Percentiles rank a stretch among this genome's conserved stretches.
Conservation (phyloP, 2,329 filamentous ascomycete genomes). For the Thelonectria rubi region DNA sequence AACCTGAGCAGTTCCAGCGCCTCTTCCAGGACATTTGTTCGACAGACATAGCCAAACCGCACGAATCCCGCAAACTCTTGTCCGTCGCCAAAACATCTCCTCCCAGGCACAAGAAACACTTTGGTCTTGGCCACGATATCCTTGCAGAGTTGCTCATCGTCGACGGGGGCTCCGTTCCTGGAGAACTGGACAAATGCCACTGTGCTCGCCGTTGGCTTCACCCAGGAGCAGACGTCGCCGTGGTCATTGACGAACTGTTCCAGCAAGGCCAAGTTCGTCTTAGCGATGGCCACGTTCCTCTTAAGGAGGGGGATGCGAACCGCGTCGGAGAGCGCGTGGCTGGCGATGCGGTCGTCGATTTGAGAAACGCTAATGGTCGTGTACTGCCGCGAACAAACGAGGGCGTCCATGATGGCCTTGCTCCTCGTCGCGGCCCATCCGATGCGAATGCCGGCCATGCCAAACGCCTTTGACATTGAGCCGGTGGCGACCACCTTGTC, state of each 20-base stretch:
- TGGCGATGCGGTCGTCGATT: conserved; percentile 80
- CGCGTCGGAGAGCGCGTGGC: conserved; percentile 71
- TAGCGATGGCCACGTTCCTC: conserved; percentile 55
- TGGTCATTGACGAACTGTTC: conserved; percentile 9
- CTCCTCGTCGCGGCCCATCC: conserved; percentile 82
- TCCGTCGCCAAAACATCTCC: conserved; percentile 15
- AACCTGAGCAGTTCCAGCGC: conserved; percentile 27
- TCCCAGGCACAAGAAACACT: conserved; percentile 17
- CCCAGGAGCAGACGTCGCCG: conserved; percentile 17
- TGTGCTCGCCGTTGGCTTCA: conserved; percentile 19
- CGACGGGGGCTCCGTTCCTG: background rate
- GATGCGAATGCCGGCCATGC: conserved; percentile 79
- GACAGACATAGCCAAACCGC: conserved; percentile 18
- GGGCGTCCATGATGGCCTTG: conserved; percentile 66
- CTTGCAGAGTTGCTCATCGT: conserved; percentile 12
- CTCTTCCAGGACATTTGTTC: conserved; percentile 3
- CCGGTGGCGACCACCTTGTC: conserved; percentile 76
- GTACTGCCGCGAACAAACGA: conserved; percentile 76
- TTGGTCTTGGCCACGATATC: conserved; percentile 12
- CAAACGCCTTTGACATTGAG: conserved; percentile 86
- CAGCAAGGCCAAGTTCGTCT: conserved; percentile 5
- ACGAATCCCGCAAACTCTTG: conserved; percentile 22
- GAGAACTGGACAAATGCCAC: conserved; percentile 18
- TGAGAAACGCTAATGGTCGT: conserved; percentile 85
- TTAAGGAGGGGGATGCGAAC: conserved; percentile 54